Base-by-base conservation (phyloP, 495 filamentous ascomycete species). In the Friedmanniomyces endolithicus region DNA sequence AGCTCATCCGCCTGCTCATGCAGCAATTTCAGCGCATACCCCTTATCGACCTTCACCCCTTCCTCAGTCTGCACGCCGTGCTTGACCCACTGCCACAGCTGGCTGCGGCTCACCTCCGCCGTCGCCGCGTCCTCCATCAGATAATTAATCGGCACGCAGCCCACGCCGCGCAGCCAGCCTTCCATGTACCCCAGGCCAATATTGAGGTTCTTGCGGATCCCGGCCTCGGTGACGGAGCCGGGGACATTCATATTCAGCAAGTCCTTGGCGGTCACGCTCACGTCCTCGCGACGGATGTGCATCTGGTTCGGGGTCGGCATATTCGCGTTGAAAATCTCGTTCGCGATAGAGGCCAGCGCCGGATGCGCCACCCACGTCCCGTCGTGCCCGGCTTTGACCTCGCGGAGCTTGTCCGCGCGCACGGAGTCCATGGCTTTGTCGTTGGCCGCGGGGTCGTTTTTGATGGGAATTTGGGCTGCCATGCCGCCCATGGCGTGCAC, bases 71-170 rank as follows among this genome's bases (percentile, higher is more conserved):
- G 76, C 20, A 94, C 81, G 64, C 86, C 83, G 74, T 98, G 92
- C 57, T 77, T 78, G 50, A 82, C 78, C 92, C 92, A 98, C 70
- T 98, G 92, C 92, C 92, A 98, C 29, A 98, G 81, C 78, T 98
- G 80, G 41, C 77, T 83, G 53, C 92, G 84, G 46, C 82, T 87
- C 9, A 99, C 92, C 72, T 99, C 92, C 45, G 92, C 92, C 8
- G 92, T 99, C 11, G 92, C 92, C 23, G 92, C 92, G 60, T 99
- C 94, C 72, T 99, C 94, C 92, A 99, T 99, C n/a, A 98, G 75
- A 69, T 84, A 94, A 75, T 99, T 96, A 72, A 99, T 96, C 19
- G 92, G 94, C 53, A 99, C 88, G 61, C 92, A 99, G 35, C 92
- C 92, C 33, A 97, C 77, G 17, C 89, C 92, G 54, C 88, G 85